phyloP scores from a whole-genome alignment of 2,329 filamentous ascomycete genomes.

The Trichoderma endophyticum region DNA sequence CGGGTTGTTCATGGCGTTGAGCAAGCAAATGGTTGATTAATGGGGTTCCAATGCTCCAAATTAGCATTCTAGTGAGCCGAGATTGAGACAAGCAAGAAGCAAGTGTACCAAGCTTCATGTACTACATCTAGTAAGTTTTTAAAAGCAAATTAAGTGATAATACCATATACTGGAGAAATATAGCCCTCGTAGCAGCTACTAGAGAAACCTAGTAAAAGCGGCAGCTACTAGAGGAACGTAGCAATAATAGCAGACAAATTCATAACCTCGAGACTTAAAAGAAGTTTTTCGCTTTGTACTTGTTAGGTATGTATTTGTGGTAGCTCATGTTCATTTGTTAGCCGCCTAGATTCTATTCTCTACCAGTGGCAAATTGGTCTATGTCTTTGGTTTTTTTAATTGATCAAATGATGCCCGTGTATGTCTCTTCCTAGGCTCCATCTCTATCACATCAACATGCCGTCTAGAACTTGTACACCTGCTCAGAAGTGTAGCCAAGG shows the following conservation, averaged over 20 bases:
- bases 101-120: too few relatives aligned
- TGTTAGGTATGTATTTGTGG: not conserved
- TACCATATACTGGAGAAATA: too few relatives aligned
- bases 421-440: not conserved
- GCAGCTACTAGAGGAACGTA: too few relatives aligned
- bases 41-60: not conserved
- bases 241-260: not conserved
- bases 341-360: conserved; percentile 7
- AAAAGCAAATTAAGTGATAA: too few relatives aligned
- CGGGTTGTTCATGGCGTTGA: not conserved
- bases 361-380: not conserved
- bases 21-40: not conserved
- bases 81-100: too few relatives aligned
- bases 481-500: conserved; percentile 65
- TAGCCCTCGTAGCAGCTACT: too few relatives aligned
- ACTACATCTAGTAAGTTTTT: too few relatives aligned
- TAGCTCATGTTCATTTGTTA: not conserved
- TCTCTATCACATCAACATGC: not conserved
- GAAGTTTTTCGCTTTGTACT: not conserved
- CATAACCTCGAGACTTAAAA: not conserved
- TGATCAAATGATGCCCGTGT: conserved; percentile 5
- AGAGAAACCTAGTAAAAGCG: too few relatives aligned
- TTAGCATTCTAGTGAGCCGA: too few relatives aligned
- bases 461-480: conserved; percentile 88
- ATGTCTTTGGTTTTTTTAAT: not conserved